Evolutionary conservation across 495 filamentous ascomycete species (phyloP).

Genomic region (Clavariopsis aquatica): DNA sequence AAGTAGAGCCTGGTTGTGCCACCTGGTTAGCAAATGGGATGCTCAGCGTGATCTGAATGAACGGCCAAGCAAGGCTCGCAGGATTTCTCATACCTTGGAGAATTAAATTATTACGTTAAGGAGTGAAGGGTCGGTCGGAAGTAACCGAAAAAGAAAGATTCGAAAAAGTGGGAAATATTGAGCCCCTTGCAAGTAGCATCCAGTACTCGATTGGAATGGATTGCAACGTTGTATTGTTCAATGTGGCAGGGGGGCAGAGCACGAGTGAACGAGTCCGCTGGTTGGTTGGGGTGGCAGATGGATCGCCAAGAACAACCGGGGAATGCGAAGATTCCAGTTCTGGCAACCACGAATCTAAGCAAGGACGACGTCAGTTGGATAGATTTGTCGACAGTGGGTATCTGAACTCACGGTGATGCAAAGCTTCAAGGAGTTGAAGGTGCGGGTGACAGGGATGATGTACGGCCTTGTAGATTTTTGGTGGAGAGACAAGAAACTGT

Average conservation of each 20-base stretch:
- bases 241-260: constrained; percentile 44
- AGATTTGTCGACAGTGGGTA: neutral
- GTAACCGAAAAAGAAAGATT: constrained; percentile 23
- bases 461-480: neutral
- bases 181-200: constrained; percentile 40
- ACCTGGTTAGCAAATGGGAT: neutral
- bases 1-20: neutral
- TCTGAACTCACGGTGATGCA: constrained; percentile 3
- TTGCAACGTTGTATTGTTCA: constrained; percentile 30
- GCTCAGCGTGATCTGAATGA: constrained; percentile 32
- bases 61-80: constrained; percentile 21
- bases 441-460: neutral
- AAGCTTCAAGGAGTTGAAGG: constrained; percentile 9
- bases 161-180: constrained; percentile 31
- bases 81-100: constrained; percentile 37
- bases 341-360: constrained; percentile 33
- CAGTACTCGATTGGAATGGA: constrained; percentile 41
- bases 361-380: constrained; percentile 17
- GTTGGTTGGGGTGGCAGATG: constrained; percentile 23
- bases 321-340: constrained; percentile 37
- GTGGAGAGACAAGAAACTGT: constrained; percentile 7
- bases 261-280: constrained; percentile 49
- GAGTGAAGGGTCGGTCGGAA: constrained; percentile 41
- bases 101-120: constrained; percentile 42
- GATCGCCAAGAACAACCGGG: constrained; percentile 36